Evolutionary conservation across 2,329 filamentous ascomycete species (phyloP), one percentile per base, ranked within the genome.

Genomic region (Juglanconis sp.): DNA sequence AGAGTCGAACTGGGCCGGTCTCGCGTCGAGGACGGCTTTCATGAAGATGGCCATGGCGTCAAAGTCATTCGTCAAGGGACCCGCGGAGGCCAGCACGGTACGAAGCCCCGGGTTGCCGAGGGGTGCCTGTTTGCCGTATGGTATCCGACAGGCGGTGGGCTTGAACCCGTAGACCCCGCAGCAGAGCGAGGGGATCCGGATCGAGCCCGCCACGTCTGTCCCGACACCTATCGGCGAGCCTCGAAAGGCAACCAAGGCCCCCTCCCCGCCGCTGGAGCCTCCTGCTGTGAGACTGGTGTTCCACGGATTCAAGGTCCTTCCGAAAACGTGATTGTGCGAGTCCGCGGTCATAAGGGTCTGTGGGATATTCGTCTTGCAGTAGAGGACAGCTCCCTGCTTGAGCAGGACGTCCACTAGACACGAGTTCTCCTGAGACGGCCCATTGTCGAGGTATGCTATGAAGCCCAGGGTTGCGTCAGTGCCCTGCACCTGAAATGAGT

Each of bases 331-430:
- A 17, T 64, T 64, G 2, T 64, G 59, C n/a, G 62, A 64, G 46
- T 64, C 62, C 24, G 59, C 62, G 13, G 62, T 60, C 64, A 65
- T 65, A 11, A 65, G 59, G 0, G 64, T 61, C 59, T 66, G 65
- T 2, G 65, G 64, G 7, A 64, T 53, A 31, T 62, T 62, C 3
- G 65, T 65, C 52, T 66, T 66, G 59, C 60, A 63, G 32, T 62
- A 65, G 15, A 65, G 49, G 5, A 66, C 62, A 9, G 65, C 65
- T 0, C 65, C 65, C 17, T 64, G 50, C 13, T 24, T 47, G 5
- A 65, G 58, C 9, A 66, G 52, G 8, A 63, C 61, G n/a, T 64
- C 53, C 1, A 65, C 62, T 32, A 65, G 50, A 24, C 60, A 53
- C 3, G 61, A 63, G 51, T 62, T 61, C 52, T 65, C 61, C 50